Evolutionary conservation across 2,329 filamentous ascomycete species (phyloP).

Genomic region (Colletotrichum liriopes): DNA sequence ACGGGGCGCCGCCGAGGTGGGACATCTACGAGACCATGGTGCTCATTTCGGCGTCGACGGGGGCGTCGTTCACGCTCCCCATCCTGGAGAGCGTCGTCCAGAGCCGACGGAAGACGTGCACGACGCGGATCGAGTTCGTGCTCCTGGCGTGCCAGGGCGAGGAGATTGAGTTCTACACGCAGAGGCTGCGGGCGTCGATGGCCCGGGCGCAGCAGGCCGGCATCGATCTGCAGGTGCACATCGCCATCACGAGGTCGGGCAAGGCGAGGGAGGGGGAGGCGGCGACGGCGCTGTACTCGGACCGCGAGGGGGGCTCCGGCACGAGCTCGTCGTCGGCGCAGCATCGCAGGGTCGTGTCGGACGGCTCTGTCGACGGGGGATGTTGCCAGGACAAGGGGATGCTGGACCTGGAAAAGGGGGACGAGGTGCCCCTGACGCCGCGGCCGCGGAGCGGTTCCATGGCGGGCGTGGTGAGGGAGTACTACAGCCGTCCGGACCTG

Average conservation of each 20-base stretch:
- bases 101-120: constrained; percentile 60
- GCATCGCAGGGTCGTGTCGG: constrained; percentile 22
- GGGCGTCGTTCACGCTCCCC: constrained; percentile 74
- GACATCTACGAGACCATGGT: constrained; percentile 73
- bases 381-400: constrained; percentile 22
- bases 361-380: constrained; percentile 9
- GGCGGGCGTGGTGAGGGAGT: constrained; percentile 58
- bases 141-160: constrained; percentile 66
- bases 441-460: constrained; percentile 22
- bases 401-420: constrained; percentile 33
- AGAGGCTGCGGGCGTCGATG: constrained; percentile 63
- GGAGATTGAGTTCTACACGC: constrained; percentile 70
- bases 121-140: constrained; percentile 68
- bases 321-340: constrained; percentile 13
- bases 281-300: constrained; percentile 36
- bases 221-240: constrained; percentile 66
- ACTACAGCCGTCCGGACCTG: constrained; percentile 65
- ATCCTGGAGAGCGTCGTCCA: constrained; percentile 70
- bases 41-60: constrained; percentile 74
- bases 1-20: constrained; percentile 69
- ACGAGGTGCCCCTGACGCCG: constrained; percentile 46
- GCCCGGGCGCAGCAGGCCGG: constrained; percentile 59
- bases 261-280: constrained; percentile 48
- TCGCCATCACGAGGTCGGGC: constrained; percentile 66
- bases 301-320: constrained; percentile 41